These are phyloP conservation scores for Pseudogymnoascus sp. DNA, from an alignment of 2,329 filamentous ascomycete species.

Conservation along the genomic window DNA sequence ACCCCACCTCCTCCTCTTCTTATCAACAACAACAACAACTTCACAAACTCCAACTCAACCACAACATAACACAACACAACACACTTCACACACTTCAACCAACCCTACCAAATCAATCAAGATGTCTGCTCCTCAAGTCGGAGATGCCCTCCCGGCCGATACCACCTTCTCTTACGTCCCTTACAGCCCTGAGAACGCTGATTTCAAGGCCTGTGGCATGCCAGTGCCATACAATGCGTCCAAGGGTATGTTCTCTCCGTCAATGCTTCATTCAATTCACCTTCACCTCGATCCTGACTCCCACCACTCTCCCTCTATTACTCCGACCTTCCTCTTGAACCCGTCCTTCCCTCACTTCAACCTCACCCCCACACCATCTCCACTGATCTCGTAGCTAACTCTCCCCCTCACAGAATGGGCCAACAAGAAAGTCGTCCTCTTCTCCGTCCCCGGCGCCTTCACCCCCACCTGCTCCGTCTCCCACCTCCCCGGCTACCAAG, in stretches of 20 bases:
- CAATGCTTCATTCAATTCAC: background rate
- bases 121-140: constrained; percentile 60
- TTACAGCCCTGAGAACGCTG: constrained; percentile 59
- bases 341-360: constrained; percentile 5
- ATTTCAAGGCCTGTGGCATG: constrained; percentile 68
- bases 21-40: constrained; percentile 8
- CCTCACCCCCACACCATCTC: background rate
- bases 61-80: background rate
- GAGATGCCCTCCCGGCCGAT: constrained; percentile 74
- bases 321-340: background rate
- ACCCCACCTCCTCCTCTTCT: constrained; percentile 1
- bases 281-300: background rate
- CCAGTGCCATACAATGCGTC: constrained; percentile 72
- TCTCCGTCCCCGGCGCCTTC: constrained; percentile 62
- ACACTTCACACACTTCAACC: background rate
- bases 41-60: constrained; percentile 21
- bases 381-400: background rate
- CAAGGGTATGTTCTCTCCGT: constrained; percentile 44
- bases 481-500: constrained; percentile 62
- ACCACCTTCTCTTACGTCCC: constrained; percentile 81
- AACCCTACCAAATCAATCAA: constrained; percentile 27
- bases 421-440: constrained; percentile 63
- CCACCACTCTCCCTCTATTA: background rate
- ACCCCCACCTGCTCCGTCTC: constrained; percentile 60
- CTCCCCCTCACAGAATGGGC: constrained; percentile 43